These are phyloP conservation scores for Lentinula lateritia DNA, from an alignment of 768 basidiomycete genomes.

Conservation along the genomic window DNA sequence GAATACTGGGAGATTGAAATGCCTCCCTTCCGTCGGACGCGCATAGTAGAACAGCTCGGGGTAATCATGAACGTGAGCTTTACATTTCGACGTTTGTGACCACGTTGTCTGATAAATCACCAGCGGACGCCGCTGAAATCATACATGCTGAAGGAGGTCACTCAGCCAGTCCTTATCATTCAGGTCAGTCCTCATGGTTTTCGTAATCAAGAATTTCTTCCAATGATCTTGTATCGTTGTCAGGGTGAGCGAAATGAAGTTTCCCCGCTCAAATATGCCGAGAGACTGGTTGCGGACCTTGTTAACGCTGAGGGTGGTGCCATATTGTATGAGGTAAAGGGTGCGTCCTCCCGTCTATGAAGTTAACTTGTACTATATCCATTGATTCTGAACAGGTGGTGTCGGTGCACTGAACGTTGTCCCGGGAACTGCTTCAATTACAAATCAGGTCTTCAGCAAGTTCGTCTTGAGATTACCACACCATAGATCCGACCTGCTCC, in stretches of 20 bases:
- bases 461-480: constrained; percentile 55
- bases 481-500: constrained; percentile 40
- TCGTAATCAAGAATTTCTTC: not conserved
- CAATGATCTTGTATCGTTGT: not conserved
- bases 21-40: constrained; percentile 49
- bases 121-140: constrained; percentile 53
- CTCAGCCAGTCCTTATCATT: constrained; percentile 61
- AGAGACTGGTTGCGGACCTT: constrained; percentile 44
- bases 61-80: constrained; percentile 55
- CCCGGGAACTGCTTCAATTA: constrained; percentile 51
- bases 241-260: constrained; percentile 59
- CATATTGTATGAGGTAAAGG: constrained; percentile 55
- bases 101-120: not conserved
- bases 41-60: constrained; percentile 48
- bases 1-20: constrained; percentile 54
- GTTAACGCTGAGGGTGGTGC: constrained; percentile 44
- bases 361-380: not conserved
- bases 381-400: constrained; percentile 35
- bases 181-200: constrained; percentile 39
- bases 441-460: constrained; percentile 57
- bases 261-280: constrained; percentile 52
- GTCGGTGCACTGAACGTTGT: constrained; percentile 50
- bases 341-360: constrained; percentile 24
- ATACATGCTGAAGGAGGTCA: constrained; percentile 46
- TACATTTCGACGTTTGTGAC: not conserved